Base-by-base conservation (phyloP, 106 monocot species). In the Dioscorea dumetorum region DNA sequence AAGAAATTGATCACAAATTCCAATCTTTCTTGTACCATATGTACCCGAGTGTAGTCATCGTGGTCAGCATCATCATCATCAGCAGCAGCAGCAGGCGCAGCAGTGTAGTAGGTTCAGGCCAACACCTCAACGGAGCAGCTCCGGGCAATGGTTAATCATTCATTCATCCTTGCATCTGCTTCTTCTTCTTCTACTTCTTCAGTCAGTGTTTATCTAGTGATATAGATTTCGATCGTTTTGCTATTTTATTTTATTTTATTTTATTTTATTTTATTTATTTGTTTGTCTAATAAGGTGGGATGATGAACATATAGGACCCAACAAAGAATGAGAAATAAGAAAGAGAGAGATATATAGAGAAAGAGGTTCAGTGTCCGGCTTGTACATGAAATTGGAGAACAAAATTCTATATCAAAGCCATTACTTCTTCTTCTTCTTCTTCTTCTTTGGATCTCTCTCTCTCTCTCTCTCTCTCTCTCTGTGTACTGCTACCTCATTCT, bases 251-350 rank as follows among this genome's bases (percentile, higher is more conserved):
- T 67, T n/a, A n/a, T n/a, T n/a, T n/a, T n/a, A n/a, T n/a, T n/a
- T n/a, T n/a, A n/a, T n/a, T n/a, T n/a, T n/a, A 74, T 83, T 74
- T 53, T 74, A 78, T 83, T 75, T 67, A 75, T 75, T 83, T 83
- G 74, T 83, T 78, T 41, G 67, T 78, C 71, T 78, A 83, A 78
- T 78, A 78, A 78, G 58, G 5, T 62, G 31, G 24, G 52, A 62
- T 62, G 62, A 70, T 50, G 74, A 61, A 72, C 63, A 35, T 59
- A 59, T 59, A 59, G 22, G 62, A 57, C 31, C 57, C 41, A 41
- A 41, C 28, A 41, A 10, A 60, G 32, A 58, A 49, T 63, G 57
- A 34, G 57, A 58, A 75, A 75, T 67, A 77, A 72, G 41, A 41
- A 41, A 41, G 41, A 41, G 41, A 41, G 4, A 34, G 41, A 41